Evolutionary conservation across 306 rosid species (phyloP).

Genomic region (Begonia peltatifolia): DNA sequence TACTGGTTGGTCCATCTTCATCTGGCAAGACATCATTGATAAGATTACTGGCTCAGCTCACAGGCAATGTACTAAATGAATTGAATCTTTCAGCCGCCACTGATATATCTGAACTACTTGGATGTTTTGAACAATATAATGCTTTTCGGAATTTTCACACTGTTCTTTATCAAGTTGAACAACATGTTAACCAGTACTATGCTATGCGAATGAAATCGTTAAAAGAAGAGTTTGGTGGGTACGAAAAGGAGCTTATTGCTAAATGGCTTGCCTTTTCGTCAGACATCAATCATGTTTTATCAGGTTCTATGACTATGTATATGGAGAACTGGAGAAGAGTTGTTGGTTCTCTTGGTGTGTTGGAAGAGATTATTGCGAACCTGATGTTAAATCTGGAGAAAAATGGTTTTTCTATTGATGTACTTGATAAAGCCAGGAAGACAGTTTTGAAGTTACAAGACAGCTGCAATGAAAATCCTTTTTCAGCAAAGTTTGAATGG

Average conservation of each 20-base stretch:
- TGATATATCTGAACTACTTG: constrained; percentile 86
- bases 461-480: constrained; percentile 24
- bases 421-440: constrained; percentile 41
- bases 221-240: constrained; percentile 15
- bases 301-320: constrained; percentile 20
- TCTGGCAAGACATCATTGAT: constrained; percentile 82
- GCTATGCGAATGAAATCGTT: constrained; percentile 30
- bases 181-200: constrained; percentile 40
- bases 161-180: constrained; percentile 41
- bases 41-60: constrained; percentile 70
- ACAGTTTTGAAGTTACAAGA: constrained; percentile 43
- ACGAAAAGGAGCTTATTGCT: constrained; percentile 20
- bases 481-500: constrained; percentile 84
- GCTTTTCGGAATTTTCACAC: constrained; percentile 43
- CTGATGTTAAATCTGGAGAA: constrained; percentile 27
- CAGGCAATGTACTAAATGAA: constrained; percentile 74
- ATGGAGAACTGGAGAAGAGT: constrained; percentile 35
- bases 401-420: constrained; percentile 20
- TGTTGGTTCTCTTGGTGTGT: constrained; percentile 28
- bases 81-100: constrained; percentile 84
- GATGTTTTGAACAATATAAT: constrained; percentile 88
- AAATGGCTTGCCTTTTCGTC: constrained; percentile 47
- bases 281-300: constrained; percentile 20
- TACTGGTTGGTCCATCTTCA: constrained; percentile 71
- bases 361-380: constrained; percentile 43